Conservation (phyloP, 768 basidiomycete species). For the Asterophora lycoperdoides region DNA sequence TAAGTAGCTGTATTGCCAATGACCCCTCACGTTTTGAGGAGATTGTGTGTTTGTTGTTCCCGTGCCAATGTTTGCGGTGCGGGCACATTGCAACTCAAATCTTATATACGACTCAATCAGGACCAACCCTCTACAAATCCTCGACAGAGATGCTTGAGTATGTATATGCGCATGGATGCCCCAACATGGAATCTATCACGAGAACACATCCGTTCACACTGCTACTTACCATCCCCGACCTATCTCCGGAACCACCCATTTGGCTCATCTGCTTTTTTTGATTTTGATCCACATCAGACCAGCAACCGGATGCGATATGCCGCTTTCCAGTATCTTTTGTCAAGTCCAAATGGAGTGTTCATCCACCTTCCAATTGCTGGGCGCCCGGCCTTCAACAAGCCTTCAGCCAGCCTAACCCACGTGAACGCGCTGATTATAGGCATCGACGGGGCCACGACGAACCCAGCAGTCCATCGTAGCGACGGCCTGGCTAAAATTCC, state of each 20-base stretch:
- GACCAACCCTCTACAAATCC: slow-evolving; percentile 28
- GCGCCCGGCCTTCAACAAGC: too few species aligned
- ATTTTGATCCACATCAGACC: slow-evolving; percentile 35
- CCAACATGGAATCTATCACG: slow-evolving; percentile 37
- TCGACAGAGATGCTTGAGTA: slow-evolving; percentile 20
- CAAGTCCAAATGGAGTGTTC: slow-evolving; percentile 24
- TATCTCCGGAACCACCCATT: slow-evolving; percentile 41
- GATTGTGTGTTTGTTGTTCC: slow-evolving; percentile 38
- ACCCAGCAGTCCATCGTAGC: slow-evolving; percentile 3
- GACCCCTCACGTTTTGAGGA: slow-evolving; percentile 34
- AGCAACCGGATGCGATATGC: slow-evolving; percentile 20
- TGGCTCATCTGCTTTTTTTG: slow-evolving; percentile 28
- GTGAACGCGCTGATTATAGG: slow-evolving; percentile 19
- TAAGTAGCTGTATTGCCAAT: too few species aligned
- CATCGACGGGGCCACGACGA: slow-evolving; percentile 8
- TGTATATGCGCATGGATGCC: slow-evolving; percentile 20
- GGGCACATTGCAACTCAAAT: slow-evolving; percentile 35
- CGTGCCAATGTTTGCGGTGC: slow-evolving; percentile 37
- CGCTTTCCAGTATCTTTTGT: slow-evolving; percentile 34
- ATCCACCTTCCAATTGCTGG: slow-evolving; percentile 25
- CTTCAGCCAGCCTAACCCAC: slow-evolving; percentile 20
- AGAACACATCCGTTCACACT: slow-evolving; percentile 32
- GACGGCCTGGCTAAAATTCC: neutral
- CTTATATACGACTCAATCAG: slow-evolving; percentile 36
- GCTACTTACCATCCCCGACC: slow-evolving; percentile 30